Conservation (phyloP, 768 basidiomycete species). For the Suillus lakei region DNA sequence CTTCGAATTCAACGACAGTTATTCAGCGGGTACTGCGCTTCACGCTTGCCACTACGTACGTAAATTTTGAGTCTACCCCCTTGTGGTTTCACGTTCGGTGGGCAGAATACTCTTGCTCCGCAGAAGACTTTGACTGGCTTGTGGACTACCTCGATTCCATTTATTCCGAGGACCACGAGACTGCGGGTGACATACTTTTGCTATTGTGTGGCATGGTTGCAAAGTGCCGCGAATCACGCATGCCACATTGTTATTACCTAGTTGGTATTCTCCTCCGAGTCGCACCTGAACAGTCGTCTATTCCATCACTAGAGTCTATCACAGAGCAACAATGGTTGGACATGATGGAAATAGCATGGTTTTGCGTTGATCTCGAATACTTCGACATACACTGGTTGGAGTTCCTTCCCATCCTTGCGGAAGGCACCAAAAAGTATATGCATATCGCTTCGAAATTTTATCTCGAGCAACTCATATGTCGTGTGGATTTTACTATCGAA, state of each 20-base stretch:
- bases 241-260: neutral
- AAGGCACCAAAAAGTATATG: neutral
- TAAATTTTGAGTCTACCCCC: no score
- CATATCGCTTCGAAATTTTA: neutral
- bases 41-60: neutral
- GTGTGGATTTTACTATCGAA: neutral
- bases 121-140: neutral
- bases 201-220: neutral
- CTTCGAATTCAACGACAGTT: neutral
- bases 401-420: neutral
- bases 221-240: neutral
- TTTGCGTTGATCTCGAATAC: no score
- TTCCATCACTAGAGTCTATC: neutral
- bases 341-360: no score
- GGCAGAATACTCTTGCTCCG: neutral
- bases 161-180: neutral
- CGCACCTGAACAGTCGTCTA: neutral
- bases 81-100: no score
- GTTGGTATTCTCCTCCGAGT: neutral
- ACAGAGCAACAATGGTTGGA: neutral
- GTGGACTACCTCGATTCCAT: neutral
- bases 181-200: neutral
- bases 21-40: neutral
- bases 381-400: neutral
- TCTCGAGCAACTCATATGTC: neutral